Evolutionary conservation across 2,329 filamentous ascomycete genomes (phyloP), one percentile per base, ranked within the genome.

Genomic region (Clarireedia hainanense): DNA sequence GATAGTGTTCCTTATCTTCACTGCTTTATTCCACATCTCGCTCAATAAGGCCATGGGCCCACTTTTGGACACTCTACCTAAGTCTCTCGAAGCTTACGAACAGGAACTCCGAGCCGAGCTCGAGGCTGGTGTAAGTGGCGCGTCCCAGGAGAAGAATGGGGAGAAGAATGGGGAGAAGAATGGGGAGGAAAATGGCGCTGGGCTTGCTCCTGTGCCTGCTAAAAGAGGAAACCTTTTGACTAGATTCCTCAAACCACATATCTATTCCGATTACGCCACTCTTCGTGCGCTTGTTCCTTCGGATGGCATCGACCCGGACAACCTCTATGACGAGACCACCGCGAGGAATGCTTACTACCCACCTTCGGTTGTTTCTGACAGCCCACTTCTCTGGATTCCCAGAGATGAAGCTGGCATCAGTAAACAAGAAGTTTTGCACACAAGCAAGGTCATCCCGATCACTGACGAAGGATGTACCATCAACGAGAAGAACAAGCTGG

Each of bases 361-460:
- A 60, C 89, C 90, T 0, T 79, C 86, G 0, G 78, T 92, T 67
- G 80, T 71, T 24, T 76, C 81, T 58, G 62, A 77, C 63, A 71
- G 80, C 1, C 88, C 88, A 2, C 73, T 89, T 30, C 75, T 96
- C n/a, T 96, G 91, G 91, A 88, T 96, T 54, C 89, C 91, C 0
- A 77, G 81, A 57, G 91, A 96, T 65, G 72, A 78, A 1, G 80
- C 84, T 24, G 88, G 89, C 9, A 80, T 96, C 43, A 89, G 84
- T 53, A 78, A 78, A 64, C 88, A 95, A 68, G 91, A 95, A 71
- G 77, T 94, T 52, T 76, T 76, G 12, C 87, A 94, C 64, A 88
- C 87, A 0, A 76, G 76, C 62, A 81, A 80, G 64, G 79, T 88
- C 34, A 88, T 90, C 30, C 81, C 85, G 1, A 92, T 95, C 61